phyloP scores from a whole-genome alignment of 2,329 filamentous ascomycete genomes.

The Madurella fahalii region DNA sequence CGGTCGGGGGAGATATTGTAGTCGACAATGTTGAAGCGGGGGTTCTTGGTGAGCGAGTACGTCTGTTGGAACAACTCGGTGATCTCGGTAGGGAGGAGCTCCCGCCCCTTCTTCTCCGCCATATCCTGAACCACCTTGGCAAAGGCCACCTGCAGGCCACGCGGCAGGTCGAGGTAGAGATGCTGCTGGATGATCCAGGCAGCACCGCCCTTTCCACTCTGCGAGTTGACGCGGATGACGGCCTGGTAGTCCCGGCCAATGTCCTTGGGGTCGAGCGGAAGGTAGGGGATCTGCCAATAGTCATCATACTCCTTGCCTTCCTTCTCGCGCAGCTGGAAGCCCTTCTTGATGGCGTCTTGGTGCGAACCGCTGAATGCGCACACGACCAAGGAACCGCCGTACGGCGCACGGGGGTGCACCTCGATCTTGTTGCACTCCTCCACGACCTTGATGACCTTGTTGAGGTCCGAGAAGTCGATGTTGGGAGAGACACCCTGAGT shows the following conservation, averaged over 20 bases:
- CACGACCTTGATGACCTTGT: slow-evolving; percentile 79
- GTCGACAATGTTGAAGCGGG: slow-evolving; percentile 81
- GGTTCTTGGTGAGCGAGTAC: slow-evolving; percentile 80
- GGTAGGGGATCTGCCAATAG: slow-evolving; percentile 82
- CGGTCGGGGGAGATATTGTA: slow-evolving; percentile 88
- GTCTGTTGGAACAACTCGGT: slow-evolving; percentile 81
- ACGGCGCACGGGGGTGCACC: slow-evolving; percentile 82
- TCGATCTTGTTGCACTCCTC: slow-evolving; percentile 95
- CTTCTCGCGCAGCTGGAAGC: slow-evolving; percentile 67
- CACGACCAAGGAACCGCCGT: slow-evolving; percentile 86
- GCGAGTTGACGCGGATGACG: slow-evolving; percentile 95
- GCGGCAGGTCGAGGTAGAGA: slow-evolving; percentile 86
- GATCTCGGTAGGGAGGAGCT: slow-evolving; percentile 81
- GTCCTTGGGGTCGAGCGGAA: slow-evolving; percentile 87
- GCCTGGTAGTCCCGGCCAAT: slow-evolving; percentile 97
- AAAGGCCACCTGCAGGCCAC: slow-evolving; percentile 88
- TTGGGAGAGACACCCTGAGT: slow-evolving; percentile 83
- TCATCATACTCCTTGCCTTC: slow-evolving; percentile 57
- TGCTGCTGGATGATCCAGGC: slow-evolving; percentile 91
- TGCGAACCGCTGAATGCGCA: slow-evolving; percentile 89
- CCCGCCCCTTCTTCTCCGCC: slow-evolving; percentile 76
- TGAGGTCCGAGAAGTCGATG: slow-evolving; percentile 89
- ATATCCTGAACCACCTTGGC: slow-evolving; percentile 78
- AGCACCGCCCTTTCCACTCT: slow-evolving; percentile 89
- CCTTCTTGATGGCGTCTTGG: slow-evolving; percentile 96